Conservation (phyloP, 2,329 filamentous ascomycete species). For the Ascochyta fabae region DNA sequence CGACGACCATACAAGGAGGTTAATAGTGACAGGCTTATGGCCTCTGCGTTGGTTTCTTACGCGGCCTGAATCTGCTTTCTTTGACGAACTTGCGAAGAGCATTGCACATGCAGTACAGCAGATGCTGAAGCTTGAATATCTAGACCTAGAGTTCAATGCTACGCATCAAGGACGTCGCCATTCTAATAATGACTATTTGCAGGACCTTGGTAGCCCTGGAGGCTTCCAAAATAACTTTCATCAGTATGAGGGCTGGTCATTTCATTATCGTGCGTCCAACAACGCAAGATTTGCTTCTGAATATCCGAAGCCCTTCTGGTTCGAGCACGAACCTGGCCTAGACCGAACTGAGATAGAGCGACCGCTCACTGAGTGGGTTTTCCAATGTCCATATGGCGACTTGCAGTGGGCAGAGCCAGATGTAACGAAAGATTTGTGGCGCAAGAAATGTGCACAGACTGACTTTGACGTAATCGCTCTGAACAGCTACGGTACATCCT, state of each 20-base stretch:
- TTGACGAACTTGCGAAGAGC: slow-evolving; percentile 1
- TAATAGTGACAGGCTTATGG: neutral
- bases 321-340: slow-evolving; percentile 1
- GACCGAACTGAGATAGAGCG: slow-evolving; percentile 1
- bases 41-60: neutral
- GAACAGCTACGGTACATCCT: neutral
- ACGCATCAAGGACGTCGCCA: neutral
- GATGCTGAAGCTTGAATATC: slow-evolving; percentile 1
- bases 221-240: neutral
- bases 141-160: slow-evolving; percentile 4
- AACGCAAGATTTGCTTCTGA: neutral
- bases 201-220: neutral
- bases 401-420: neutral
- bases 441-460: neutral
- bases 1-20: neutral
- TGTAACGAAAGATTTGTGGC: neutral
- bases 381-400: neutral
- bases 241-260: slow-evolving; percentile 1
- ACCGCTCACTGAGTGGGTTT: neutral
- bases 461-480: neutral
- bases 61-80: slow-evolving; percentile 1
- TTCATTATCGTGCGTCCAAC: neutral
- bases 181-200: neutral
- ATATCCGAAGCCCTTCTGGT: neutral
- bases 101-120: slow-evolving; percentile 1